Evolutionary conservation across 345 rosid species (phyloP).

Genomic region (Noccaea caerulescens): DNA sequence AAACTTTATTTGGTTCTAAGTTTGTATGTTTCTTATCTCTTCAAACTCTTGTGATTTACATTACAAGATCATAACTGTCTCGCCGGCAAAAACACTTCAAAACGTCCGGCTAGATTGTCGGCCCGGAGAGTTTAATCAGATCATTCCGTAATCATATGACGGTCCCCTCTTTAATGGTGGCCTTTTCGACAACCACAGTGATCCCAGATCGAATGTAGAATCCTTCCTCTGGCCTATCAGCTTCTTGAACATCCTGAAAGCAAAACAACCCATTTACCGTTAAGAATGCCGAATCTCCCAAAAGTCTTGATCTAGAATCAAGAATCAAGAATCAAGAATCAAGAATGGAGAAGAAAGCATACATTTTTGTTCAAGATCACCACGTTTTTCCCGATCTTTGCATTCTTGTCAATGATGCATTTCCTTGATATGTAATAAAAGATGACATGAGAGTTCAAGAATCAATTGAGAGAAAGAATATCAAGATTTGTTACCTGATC

Average conservation of each 20-base stretch:
- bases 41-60: conserved; percentile 31
- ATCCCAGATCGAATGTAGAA: conserved; percentile 82
- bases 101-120: background rate
- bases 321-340: background rate
- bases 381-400: conserved; percentile 85
- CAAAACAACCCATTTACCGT: background rate
- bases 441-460: conserved; percentile 23
- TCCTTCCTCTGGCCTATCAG: conserved; percentile 78
- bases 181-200: conserved; percentile 76
- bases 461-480: background rate
- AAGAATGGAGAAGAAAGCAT: conserved; percentile 38
- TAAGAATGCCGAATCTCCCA: background rate
- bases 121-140: background rate
- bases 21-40: conserved; percentile 1
- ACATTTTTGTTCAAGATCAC: conserved; percentile 77
- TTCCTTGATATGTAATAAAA: conserved; percentile 53
- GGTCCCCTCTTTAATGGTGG: conserved; percentile 78
- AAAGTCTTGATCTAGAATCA: background rate
- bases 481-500: conserved; percentile 56
- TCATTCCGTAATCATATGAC: conserved; percentile 52
- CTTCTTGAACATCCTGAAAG: conserved; percentile 78
- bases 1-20: conserved; percentile 14
- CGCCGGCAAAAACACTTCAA: background rate
- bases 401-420: conserved; percentile 95
- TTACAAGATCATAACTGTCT: conserved; percentile 15